Evolutionary conservation across 73 alveolate species (phyloP), one percentile per base, ranked within the genome.

Genomic region (Diophrys sp.): DNA sequence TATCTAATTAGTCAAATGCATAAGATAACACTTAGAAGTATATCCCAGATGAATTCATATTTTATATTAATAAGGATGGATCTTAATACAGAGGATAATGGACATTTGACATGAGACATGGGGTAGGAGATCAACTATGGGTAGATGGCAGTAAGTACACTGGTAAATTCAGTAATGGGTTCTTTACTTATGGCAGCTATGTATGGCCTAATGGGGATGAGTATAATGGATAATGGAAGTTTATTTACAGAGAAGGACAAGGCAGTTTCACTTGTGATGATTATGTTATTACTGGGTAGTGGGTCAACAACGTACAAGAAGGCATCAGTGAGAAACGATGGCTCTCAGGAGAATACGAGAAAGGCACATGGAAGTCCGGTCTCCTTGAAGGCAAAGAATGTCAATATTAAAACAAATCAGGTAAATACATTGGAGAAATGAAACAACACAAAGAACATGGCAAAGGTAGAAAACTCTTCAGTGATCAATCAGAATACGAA

Each of bases 121-220:
- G 76, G 31, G 26, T 27, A 8, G 76, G 76, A 14, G n/a, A 27
- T 5, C 11, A 26, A 29, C 5, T 69, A 14, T 69, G 76, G 76
- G 29, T 14, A 11, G 76, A 69, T 29, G 76, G 76, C 2, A 8
- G 31, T 11, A 14, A 28, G 28, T 69, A 69, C 76, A 14, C 1
- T 14, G 76, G 76, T 11, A 14, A 69, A 29, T 69, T 53, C 56
- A 77, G 72, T 34, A 78, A 91, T 57, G 89, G 62, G 62, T 44
- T 11, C n/a, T 44, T 44, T 44, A 5, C 5, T 11, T 44, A 44
- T 44, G 62, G 62, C 5, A 44, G n/a, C 18, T 44, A 44, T 44
- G 62, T 44, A 18, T 44, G 62, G 62, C 62, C 62, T 44, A 44
- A 44, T 18, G 62, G 18, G 18, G 62, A 44, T 18, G 62, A 44